Percentiles rank a stretch among this genome's conserved stretches.
phyloP scores from a whole-genome alignment of 148 eudicot species.

The Dianthus caryophyllus region DNA sequence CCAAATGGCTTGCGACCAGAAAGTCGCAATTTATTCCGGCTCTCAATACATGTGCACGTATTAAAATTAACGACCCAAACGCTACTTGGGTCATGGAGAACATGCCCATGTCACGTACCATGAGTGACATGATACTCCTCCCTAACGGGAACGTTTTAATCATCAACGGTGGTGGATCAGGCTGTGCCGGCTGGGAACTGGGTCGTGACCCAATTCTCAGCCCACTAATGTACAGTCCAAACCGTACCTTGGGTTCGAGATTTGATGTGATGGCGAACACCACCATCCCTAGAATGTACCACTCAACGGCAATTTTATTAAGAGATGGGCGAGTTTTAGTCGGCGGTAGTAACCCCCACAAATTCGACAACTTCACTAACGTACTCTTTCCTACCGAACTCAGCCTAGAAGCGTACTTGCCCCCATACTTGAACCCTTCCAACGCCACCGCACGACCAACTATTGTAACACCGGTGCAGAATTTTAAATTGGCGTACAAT shows the following conservation, averaged over 20 bases:
- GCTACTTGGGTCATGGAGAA: conserved; percentile 55
- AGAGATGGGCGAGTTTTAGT: conserved; percentile 70
- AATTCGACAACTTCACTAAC: conserved; percentile 31
- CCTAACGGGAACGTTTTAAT: conserved; percentile 48
- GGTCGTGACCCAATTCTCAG: conserved; percentile 49
- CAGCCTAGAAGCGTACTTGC: conserved; percentile 66
- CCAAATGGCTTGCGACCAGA: conserved; percentile 16
- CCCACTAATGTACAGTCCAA: conserved; percentile 49
- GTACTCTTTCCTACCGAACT: conserved; percentile 66
- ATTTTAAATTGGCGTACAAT: conserved; percentile 30
- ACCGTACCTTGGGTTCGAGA: conserved; percentile 32
- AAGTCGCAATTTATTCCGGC: conserved; percentile 24
- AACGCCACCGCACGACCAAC: conserved; percentile 30
- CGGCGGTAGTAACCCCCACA: conserved; percentile 73
- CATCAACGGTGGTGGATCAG: conserved; percentile 56
- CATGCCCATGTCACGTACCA: conserved; percentile 56
- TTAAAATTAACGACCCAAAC: conserved; percentile 38
- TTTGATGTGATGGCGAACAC: conserved; percentile 42
- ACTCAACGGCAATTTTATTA: conserved; percentile 52
- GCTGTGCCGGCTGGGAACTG: conserved; percentile 69
- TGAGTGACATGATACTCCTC: conserved; percentile 62
- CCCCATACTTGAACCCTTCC: conserved; percentile 39
- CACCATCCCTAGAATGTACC: conserved; percentile 60
- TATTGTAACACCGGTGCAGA: conserved; percentile 28
- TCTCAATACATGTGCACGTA: conserved; percentile 42